Evolutionary conservation across 2,329 filamentous ascomycete species (phyloP), one percentile per base, ranked within the genome.

Genomic region (Claviceps digitariae): DNA sequence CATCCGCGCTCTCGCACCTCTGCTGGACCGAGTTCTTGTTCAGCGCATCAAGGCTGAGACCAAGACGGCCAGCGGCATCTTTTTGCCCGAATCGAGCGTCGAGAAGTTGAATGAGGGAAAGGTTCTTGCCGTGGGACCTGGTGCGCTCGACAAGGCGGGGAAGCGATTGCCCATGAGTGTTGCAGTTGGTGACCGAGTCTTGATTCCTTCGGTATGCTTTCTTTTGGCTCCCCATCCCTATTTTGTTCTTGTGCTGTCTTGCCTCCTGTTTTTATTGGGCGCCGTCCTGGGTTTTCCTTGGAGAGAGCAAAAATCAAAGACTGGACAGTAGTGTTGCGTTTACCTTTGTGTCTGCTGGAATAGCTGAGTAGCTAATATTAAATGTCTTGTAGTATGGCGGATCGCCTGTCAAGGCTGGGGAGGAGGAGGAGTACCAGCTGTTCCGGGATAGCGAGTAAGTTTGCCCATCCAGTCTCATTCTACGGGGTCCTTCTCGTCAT

Each of bases 91-190:
- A 78, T 90, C 85, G 57, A 87, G 86, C 66, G 89, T 97, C 68
- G 95, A 98, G 82, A 93, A 98, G 73, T 82, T 97, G 69, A 97
- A 96, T 74, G 91, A 97, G 79, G 93, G 88, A 65, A 90, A 89
- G 74, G 93, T 98, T 53, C 77, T 98, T 57, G 93, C 93, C 58
- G 91, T 98, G 58, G 93, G 93, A 52, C 93, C 93, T 54, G 93
- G 93, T 58, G 84, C 78, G 15, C 66, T 95, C 56, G 88, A 94
- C 76, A 90, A 84, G 74, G 85, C 95, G 57, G 93, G 93, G 63
- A 87, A 93, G 79, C 81, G 90, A 63, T 74, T 96, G 64, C 78
- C 85, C 57, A 89, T 91, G 77, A 84, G 88, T 63, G 93, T 97
- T 55, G 60, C 76, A 62, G 74, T 83, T 49, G 93, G 93, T 61